Base-by-base conservation (phyloP, 2,329 filamentous ascomycete species). In the Metarhizium sp. region DNA sequence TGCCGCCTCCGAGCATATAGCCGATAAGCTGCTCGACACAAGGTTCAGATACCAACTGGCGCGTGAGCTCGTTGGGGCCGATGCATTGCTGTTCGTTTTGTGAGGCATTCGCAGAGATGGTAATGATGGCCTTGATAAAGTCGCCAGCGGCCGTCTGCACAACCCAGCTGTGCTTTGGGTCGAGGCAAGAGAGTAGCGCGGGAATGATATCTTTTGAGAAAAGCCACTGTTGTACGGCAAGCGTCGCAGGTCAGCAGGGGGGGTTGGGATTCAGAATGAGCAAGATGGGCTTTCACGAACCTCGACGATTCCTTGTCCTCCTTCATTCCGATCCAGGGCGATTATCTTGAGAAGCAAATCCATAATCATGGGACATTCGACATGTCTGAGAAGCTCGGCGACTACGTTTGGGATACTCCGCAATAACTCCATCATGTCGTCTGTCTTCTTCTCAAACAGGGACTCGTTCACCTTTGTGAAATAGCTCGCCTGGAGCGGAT, bases 41-140 rank as follows among this genome's bases (percentile, higher is more conserved):
- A 16, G 82, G 73, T 59, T 87, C 83, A 1, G 94, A 97, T 2
- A 99, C 94, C 4, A 99, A 80, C 71, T 99, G 91, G 45, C 94
- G 86, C 5, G 94, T 99, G 51, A 99, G 81, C 67, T 96, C 94
- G 69, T 99, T 99, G 4, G 94, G 94, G 3, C 94, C 94, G 67
- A 99, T 97, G 65, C 95, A 96, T n/a, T 92, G 94, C 68, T 96
- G 92, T 66, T 99, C 94, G 66, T 96, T 95, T 63, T 96, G 94
- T 1, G 92, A 96, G 3, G 94, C 94, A 67, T 99, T 99, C 58
- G 94, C 94, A 1, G 94, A 97, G 57, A 99, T 96, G 30, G 94
- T 99, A 62, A 99, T 97, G 67, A 99, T 96, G 46, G 94, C 94
- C 71, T 99, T 99, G 64, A 99, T 81, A 63, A 99, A 99, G 68